Evolutionary conservation across 306 rosid genomes (phyloP), one percentile per base, ranked within the genome.

Genomic region (Psophocarpus tetragonolobus): DNA sequence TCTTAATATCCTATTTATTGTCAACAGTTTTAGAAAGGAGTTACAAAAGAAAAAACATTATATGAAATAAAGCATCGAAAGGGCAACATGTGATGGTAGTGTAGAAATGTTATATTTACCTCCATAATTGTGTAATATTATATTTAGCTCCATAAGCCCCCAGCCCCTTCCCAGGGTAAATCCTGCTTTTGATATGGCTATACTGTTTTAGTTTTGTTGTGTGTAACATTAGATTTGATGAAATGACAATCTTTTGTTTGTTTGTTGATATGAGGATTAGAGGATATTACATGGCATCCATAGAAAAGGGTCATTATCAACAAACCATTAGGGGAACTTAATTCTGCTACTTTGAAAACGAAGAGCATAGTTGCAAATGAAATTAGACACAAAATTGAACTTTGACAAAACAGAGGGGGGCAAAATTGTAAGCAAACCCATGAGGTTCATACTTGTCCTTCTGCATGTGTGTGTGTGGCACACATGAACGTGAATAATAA

Each of bases 401-500:
- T 32, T 41, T 4, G 6, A 48, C 1, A 29, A 71, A 61, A 73
- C 72, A 38, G 51, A 8, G 58, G 68, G 51, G 15, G 27, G 83
- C 24, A 71, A 61, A 71, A 71, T 8, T 80, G 78, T 18, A 61
- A 48, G 42, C 2, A 14, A 66, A 23, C 38, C 17, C 48, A 27
- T 26, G 23, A 8, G 45, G 67, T 54, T 39, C 73, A 64, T 79
- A 17, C 24, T 14, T 26, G 18, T 29, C 51, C 8, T 15, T 24
- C 20, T 24, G 32, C 20, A 4, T 47, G 73, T 17, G 42, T 23
- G 63, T 48, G 20, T 11, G n/a, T 36, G n/a, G 15, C 68, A 83
- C 78, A 77, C 54, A 83, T 84, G 0, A 30, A 44, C 58, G 18
- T 24, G 26, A 57, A 57, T 57, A 45, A 10, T 8, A 30, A 92